Evolutionary conservation across 2,329 filamentous ascomycete genomes (phyloP).

Genomic region (Akanthomyces muscarius): DNA sequence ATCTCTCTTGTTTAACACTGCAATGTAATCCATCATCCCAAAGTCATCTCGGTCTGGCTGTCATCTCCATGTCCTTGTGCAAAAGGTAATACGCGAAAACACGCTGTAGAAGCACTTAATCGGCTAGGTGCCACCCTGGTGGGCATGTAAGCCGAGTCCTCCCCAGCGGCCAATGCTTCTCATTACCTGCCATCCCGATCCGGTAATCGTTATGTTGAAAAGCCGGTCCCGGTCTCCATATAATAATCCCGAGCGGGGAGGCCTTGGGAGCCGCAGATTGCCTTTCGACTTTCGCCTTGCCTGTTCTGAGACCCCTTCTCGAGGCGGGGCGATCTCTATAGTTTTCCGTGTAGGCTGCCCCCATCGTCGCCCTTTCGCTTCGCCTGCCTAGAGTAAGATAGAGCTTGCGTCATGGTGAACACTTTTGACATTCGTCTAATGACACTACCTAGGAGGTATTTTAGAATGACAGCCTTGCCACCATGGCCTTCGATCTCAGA

Average conservation of each 20-base stretch:
- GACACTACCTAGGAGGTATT: neutral
- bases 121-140: neutral
- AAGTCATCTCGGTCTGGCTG: neutral
- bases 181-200: constrained; percentile 3
- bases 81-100: neutral
- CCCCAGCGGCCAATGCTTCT: neutral
- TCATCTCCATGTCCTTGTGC: neutral
- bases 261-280: neutral
- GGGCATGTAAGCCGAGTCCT: constrained; percentile 10
- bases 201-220: constrained; percentile 13
- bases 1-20: neutral
- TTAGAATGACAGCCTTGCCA: neutral
- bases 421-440: neutral
- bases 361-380: neutral
- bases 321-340: constrained; percentile 3
- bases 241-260: constrained; percentile 1
- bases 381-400: neutral
- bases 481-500: neutral
- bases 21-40: neutral
- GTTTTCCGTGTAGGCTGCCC: neutral
- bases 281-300: neutral
- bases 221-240: constrained; percentile 3
- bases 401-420: neutral
- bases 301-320: neutral
- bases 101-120: neutral